phyloP scores from a whole-genome alignment of 2,329 filamentous ascomycete species.

The Coniochaeta prunicola region DNA sequence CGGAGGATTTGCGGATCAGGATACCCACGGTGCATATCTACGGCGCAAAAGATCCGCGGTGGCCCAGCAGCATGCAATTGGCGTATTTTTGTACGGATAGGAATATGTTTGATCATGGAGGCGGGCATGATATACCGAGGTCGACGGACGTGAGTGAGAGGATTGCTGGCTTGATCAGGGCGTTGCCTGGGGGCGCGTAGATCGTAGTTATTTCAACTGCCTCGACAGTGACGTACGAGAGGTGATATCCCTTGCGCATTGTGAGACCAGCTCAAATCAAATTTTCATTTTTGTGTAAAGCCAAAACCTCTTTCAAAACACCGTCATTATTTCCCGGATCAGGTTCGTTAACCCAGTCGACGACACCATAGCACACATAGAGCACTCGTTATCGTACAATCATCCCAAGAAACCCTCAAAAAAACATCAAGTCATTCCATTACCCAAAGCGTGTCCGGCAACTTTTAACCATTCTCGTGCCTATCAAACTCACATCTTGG shows the following conservation, averaged over 20 bases:
- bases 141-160: conserved; percentile 21
- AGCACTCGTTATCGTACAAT: neutral
- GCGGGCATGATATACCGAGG: conserved; percentile 30
- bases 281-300: neutral
- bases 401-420: neutral
- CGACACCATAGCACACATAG: neutral
- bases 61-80: conserved; percentile 26
- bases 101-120: conserved; percentile 26
- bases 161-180: conserved; percentile 21
- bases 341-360: neutral
- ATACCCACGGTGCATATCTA: conserved; percentile 29
- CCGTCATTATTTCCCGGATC: neutral
- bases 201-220: neutral
- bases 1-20: conserved; percentile 19
- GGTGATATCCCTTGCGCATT: neutral
- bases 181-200: conserved; percentile 7
- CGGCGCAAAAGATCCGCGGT: conserved; percentile 27
- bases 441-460: neutral
- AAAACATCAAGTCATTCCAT: neutral
- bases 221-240: neutral
- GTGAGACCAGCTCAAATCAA: neutral
- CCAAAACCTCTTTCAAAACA: neutral
- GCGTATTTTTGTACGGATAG: conserved; percentile 24
- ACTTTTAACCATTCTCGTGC: neutral
- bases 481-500: neutral